A percentile compares a stretch with the other conserved stretches of the same genome.
Evolutionary conservation across 139 green algal genomes (phyloP).

Genomic region (Gonium pectorale): DNA sequence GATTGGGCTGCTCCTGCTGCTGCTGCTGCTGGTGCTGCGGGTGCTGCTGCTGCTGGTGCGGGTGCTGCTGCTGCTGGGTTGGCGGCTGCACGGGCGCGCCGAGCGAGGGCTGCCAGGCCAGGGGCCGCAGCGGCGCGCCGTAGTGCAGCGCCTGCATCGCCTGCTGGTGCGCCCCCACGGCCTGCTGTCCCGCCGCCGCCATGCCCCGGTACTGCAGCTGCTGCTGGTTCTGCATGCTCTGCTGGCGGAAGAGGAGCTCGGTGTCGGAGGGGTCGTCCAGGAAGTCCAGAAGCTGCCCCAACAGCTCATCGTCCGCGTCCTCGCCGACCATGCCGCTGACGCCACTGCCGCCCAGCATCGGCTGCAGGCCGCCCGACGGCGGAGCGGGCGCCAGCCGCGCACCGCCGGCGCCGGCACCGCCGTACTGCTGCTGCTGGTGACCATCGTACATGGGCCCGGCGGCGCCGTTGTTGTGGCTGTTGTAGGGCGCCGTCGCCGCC

Average conservation of each 20-base stretch:
- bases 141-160: slow-evolving; percentile 10
- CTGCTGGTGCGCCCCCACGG: background rate
- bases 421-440: background rate
- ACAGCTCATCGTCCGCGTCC: slow-evolving; percentile 9
- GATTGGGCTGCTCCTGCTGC: background rate
- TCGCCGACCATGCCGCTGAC: background rate
- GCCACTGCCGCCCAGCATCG: background rate
- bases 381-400: background rate
- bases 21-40: background rate
- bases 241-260: background rate
- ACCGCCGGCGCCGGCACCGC: background rate
- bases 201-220: background rate
- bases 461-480: no score
- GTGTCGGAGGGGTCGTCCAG: background rate
- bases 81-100: background rate
- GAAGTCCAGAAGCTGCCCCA: background rate
- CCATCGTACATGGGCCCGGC: no score
- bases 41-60: background rate
- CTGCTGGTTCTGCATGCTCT: background rate
- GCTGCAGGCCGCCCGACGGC: background rate
- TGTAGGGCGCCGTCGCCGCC: no score
- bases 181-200: background rate
- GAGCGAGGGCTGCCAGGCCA: background rate
- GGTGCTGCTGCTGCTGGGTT: background rate
- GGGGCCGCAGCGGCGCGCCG: background rate